Evolutionary conservation across 345 rosid species (phyloP), one percentile per base, ranked within the genome.

Genomic region (Tarenaya hassleriana): DNA sequence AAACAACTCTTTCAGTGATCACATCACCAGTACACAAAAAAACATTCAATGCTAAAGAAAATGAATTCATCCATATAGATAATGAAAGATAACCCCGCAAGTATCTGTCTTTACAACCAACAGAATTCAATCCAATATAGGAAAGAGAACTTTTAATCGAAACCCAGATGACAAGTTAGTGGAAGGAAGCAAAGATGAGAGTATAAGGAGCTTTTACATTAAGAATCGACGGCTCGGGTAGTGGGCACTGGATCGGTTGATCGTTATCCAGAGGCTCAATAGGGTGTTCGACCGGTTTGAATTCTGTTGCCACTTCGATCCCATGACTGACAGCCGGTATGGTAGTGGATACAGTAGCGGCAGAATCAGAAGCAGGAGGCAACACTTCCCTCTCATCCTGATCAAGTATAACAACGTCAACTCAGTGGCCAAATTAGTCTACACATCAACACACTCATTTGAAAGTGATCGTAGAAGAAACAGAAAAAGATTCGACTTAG

Each of bases 231-330:
- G 89, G 96, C 63, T 91, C 98, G 0, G 98, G 90, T 5, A 76
- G 50, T 3, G 95, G 98, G 68, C 98, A 91, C 32, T 82, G 89
- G 56, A 91, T 80, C 0, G 98, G 92, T 58, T 33, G 74, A 65
- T 81, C 95, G 34, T 67, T 81, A 64, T 87, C 80, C n/a, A 74
- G 58, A 54, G 98, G 98, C 79, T 87, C 98, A 0, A 64, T 67
- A 0, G 98, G 98, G 69, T 80, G 96, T 71, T 91, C 98, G 4
- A 91, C 89, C 0, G 96, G 98, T 78, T 84, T 91, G 69, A 91
- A 87, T 62, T 91, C 92, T 1, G 76, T 78, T 0, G 95, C 89
- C 52, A 82, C 72, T 66, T 79, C 84, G 63, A 91, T 81, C n/a
- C 96, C 98, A 75, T 91, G 98, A 65, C 87, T 60, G 48, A 77